Conservation (phyloP, 495 filamentous ascomycete species). For the Penicillium samsonianum region DNA sequence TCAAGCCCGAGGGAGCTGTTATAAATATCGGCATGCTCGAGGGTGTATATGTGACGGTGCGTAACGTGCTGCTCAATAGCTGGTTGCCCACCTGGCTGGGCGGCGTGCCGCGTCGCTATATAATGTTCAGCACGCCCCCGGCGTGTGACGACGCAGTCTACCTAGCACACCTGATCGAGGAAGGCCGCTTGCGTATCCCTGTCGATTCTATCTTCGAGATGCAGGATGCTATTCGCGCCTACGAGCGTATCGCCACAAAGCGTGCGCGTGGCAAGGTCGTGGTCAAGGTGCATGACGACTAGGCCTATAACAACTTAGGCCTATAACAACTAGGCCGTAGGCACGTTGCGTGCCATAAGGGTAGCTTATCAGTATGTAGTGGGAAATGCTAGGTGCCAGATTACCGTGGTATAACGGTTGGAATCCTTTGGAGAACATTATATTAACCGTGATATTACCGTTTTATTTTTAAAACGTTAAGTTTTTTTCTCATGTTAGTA, state of each 20-base stretch:
- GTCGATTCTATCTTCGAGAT: constrained; percentile 42
- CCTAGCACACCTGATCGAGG: constrained; percentile 25
- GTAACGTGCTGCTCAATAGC: constrained; percentile 33
- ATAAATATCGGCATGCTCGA: constrained; percentile 38
- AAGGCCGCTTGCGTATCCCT: constrained; percentile 31
- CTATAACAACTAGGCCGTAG: not conserved
- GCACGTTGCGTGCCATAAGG: too few species aligned
- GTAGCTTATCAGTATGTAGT: too few species aligned
- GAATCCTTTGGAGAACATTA: too few species aligned
- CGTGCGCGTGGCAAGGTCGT: constrained; percentile 42
- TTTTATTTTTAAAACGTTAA: too few species aligned
- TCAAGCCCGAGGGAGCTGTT: constrained; percentile 39
- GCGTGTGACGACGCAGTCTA: constrained; percentile 24
- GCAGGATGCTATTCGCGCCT: constrained; percentile 35
- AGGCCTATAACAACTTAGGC: too few species aligned
- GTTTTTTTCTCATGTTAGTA: too few species aligned
- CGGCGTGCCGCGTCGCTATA: constrained; percentile 37
- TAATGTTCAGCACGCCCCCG: constrained; percentile 34
- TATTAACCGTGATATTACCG: too few species aligned
- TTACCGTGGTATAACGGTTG: too few species aligned
- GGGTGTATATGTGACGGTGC: constrained; percentile 21
- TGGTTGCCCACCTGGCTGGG: constrained; percentile 37
- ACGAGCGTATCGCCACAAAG: constrained; percentile 35
- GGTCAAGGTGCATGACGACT: constrained; percentile 27
- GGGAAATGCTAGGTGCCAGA: too few species aligned